These are phyloP conservation scores for Fusarium newnesense DNA, from an alignment of 2,329 filamentous ascomycete genomes.

Conservation along the genomic window DNA sequence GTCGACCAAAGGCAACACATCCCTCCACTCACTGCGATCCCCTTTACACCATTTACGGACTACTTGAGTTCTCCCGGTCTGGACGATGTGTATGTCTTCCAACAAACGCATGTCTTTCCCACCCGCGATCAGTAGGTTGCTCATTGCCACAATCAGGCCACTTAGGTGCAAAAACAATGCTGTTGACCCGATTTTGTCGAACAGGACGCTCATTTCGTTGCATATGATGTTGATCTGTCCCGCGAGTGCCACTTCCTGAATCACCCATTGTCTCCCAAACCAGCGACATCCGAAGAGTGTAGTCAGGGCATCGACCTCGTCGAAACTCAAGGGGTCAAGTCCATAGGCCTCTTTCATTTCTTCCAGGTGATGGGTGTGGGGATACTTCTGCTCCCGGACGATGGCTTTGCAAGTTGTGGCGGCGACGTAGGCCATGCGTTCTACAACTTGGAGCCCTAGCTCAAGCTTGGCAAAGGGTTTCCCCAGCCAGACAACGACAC, in stretches of 20 bases:
- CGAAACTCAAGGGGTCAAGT: not conserved
- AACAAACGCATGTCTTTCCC: not conserved
- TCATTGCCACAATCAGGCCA: not conserved
- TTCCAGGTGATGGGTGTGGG: not conserved
- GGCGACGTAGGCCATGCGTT: not conserved
- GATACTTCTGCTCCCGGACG: not conserved
- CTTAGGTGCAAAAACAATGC: not conserved
- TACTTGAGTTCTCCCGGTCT: not conserved
- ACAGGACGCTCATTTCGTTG: not conserved
- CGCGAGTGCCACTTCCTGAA: not conserved
- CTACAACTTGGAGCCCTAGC: not conserved
- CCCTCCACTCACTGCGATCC: not conserved
- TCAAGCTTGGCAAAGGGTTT: not conserved
- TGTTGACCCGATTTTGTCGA: not conserved
- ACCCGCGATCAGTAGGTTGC: not conserved
- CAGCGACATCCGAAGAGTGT: not conserved
- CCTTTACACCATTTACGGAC: slow-evolving; percentile 1
- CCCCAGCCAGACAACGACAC: not conserved
- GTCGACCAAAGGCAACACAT: not conserved
- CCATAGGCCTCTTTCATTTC: not conserved
- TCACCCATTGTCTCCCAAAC: not conserved
- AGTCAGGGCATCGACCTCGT: not conserved
- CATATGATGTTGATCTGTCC: not conserved
- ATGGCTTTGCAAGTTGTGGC: not conserved
- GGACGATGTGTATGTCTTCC: not conserved